phyloP scores from a whole-genome alignment of 2,329 filamentous ascomycete genomes.

The Aspergillus ibericus region DNA sequence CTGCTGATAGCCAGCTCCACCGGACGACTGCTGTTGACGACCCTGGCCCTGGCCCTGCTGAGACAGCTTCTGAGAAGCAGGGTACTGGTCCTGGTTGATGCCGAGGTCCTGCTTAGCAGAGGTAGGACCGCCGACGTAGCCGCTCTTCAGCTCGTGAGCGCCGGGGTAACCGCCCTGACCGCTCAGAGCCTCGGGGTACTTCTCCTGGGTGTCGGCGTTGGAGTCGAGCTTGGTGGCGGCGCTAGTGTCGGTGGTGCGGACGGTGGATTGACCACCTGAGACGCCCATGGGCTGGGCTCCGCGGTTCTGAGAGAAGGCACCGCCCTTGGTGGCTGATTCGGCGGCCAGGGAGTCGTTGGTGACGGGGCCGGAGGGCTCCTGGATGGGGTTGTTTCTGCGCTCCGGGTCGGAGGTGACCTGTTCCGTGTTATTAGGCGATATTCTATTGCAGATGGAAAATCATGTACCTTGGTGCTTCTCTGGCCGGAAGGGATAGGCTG shows the following conservation, averaged over 20 bases:
- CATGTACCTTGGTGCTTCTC: slow-evolving; percentile 38
- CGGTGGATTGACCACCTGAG: slow-evolving; percentile 54
- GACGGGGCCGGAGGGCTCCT: slow-evolving; percentile 65
- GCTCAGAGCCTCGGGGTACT: slow-evolving; percentile 42
- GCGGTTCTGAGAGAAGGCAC: slow-evolving; percentile 62
- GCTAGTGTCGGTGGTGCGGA: slow-evolving; percentile 58
- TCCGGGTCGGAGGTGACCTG: slow-evolving; percentile 50
- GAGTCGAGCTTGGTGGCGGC: slow-evolving; percentile 53
- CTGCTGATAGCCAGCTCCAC: neutral
- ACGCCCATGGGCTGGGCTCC: slow-evolving; percentile 53
- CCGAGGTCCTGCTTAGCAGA: slow-evolving; percentile 33
- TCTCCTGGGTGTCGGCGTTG: slow-evolving; percentile 44
- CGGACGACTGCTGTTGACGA: neutral
- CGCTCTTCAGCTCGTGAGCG: slow-evolving; percentile 31
- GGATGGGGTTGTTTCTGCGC: slow-evolving; percentile 51
- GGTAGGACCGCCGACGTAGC: slow-evolving; percentile 38
- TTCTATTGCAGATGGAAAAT: neutral
- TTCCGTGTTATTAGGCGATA: neutral
- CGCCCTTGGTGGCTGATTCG: slow-evolving; percentile 64
- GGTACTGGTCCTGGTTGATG: slow-evolving; percentile 24
- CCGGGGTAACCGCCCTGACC: slow-evolving; percentile 43
- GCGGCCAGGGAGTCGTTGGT: slow-evolving; percentile 71
- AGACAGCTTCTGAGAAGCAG: slow-evolving; percentile 16
- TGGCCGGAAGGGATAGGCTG: slow-evolving; percentile 32
- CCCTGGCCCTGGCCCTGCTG: slow-evolving; percentile 1